phyloP scores from a whole-genome alignment of 768 basidiomycete species.

The Trametes cinnabarina region DNA sequence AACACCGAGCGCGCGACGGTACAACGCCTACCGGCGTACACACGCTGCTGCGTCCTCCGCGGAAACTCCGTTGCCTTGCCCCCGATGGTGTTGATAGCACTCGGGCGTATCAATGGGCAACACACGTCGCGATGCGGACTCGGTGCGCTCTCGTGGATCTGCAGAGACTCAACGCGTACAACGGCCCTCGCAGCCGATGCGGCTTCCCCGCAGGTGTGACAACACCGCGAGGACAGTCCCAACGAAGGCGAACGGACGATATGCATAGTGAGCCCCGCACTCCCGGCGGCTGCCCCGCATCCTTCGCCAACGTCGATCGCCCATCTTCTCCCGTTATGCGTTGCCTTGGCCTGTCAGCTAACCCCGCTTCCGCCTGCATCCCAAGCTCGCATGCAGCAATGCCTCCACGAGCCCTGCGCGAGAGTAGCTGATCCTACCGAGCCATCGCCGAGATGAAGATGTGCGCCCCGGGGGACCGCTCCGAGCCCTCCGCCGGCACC shows the following conservation, averaged over 20 bases:
- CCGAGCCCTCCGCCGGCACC: neutral
- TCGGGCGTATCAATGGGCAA: neutral
- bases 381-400: neutral
- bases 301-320: neutral
- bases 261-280: neutral
- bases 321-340: neutral
- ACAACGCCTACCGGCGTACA: neutral
- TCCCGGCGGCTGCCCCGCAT: neutral
- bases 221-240: neutral
- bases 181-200: neutral
- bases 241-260: neutral
- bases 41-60: conserved; percentile 9
- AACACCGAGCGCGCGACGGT: neutral
- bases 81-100: neutral
- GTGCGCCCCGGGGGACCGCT: neutral
- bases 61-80: conserved; percentile 3
- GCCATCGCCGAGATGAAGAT: conserved; percentile 12
- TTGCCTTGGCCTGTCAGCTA: neutral
- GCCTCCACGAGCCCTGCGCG: neutral
- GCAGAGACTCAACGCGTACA: neutral
- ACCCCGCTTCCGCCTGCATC: conserved; percentile 1
- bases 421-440: conserved; percentile 16
- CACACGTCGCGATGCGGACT: neutral
- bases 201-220: neutral
- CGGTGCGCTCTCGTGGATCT: neutral